Evolutionary conservation across 768 basidiomycete genomes (phyloP), one percentile per base, ranked within the genome.

Genomic region (Pholiota molesta): DNA sequence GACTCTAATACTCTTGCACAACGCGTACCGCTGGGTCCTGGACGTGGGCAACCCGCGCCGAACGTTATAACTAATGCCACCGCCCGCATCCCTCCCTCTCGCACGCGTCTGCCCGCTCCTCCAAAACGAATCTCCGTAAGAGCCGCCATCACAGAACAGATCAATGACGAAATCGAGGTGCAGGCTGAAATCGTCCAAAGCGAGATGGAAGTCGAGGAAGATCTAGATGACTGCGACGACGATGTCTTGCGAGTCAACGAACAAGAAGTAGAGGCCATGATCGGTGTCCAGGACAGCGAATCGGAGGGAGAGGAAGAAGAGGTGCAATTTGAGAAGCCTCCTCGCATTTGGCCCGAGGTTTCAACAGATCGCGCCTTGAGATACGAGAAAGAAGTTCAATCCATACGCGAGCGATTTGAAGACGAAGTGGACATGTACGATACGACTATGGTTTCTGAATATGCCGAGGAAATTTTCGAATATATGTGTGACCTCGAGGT

Each of bases 401-500:
- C 82, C 28, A 79, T 99, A 62, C 86, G 87, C 57, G 84, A 90
- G 40, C 88, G 88, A 60, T 86, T 83, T 61, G 76, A 80, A 44
- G 90, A 97, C 44, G 91, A 93, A 55, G 78, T 85, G 39, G 82
- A 88, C 74, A 80, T 86, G 71, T 84, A 83, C 62, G 95, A 97
- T 75, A 90, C 91, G 45, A 92, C 93, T 1, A 97, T 99, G 96
- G 97, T 97, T 44, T 94, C 96, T 17, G 97, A 99, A 75, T 99
- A 99, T 71, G 84, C 95, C n/a, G 95, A 98, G 14, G 97, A 99
- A 60, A 99, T 99, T 73, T 99, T 99, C 72, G 83, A 87, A 65
- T 98, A 99, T 75, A 99, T 99, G 97, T 80, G 80, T 63, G 87
- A 93, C 57, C 86, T 99, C 49, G 96, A 99, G 86, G 94, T 95